Base-by-base conservation (phyloP, 148 eudicot genomes). In the Limonium bicolor region DNA sequence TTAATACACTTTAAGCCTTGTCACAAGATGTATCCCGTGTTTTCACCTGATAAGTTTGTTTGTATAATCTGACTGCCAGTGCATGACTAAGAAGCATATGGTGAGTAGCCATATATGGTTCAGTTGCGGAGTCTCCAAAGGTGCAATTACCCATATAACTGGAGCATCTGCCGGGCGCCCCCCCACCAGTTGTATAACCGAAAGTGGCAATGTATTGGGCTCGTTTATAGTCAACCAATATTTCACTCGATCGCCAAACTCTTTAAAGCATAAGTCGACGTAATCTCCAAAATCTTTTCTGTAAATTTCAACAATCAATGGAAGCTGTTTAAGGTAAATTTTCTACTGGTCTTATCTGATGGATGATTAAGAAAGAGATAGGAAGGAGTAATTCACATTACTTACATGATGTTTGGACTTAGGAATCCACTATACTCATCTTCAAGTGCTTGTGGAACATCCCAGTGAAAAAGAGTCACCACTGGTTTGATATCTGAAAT, bases 211-310 rank as follows among this genome's bases (percentile, higher is more conserved):
- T 30, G 78, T 32, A 48, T 82, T 78, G 19, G 96, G 94, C 50
- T 86, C 96, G 10, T 86, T 86, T 51, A 86, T 68, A 0, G 94
- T 78, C 3, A 44, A 37, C 96, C 96, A 86, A 21, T 75, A 26
- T 70, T 68, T 82, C 36, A 86, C 94, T 48, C 82, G 57, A 17
- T 86, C 85, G 11, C 80, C 94, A 55, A 86, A 86, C 32, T 50
- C 47, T 57, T 59, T 41, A 18, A 86, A 86, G 59, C 96, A 86
- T 35, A 51, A 66, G 41, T 58, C 61, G 1, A 88, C 85, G 55
- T 57, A 84, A 53, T 63, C 37, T 2, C 62, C 49, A 57, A 63
- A 84, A 27, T 84, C 94, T 21, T 84, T 82, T 67, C 90, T 84
- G 20, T 3, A 36, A 16, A 4, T 29, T n/a, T 7, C 40, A 36